A percentile compares a stretch with the other conserved stretches of the same genome.
Conservation (phyloP, 140 eudicot species). For the Cichorium intybus region DNA sequence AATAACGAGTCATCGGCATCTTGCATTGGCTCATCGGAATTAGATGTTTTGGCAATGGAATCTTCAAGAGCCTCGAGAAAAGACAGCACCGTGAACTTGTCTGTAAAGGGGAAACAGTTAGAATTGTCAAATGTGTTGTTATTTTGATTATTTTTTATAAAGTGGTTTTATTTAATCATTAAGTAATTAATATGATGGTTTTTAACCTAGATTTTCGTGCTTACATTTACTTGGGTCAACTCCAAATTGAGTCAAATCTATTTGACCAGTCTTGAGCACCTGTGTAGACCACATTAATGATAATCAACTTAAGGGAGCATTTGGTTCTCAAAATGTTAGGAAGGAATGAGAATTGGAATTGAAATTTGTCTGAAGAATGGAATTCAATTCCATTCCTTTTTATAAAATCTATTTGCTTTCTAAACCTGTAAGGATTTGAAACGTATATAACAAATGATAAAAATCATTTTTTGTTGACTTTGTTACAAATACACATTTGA, state of each 20-base stretch:
- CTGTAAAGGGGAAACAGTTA: slow-evolving; percentile 47
- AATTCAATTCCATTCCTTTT: too few species aligned
- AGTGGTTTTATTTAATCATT: too few species aligned
- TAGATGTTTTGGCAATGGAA: slow-evolving; percentile 50
- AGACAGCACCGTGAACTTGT: slow-evolving; percentile 81
- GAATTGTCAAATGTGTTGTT: not conserved
- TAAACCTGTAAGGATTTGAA: too few species aligned
- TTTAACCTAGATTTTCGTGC: slow-evolving; percentile 8
- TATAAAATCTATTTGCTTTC: too few species aligned
- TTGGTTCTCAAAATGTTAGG: too few species aligned
- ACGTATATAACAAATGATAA: too few species aligned
- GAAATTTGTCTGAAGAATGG: too few species aligned
- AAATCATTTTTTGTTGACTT: too few species aligned
- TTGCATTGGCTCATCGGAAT: slow-evolving; percentile 37
- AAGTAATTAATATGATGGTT: not conserved
- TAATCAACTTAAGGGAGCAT: not conserved
- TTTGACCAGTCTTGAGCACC: slow-evolving; percentile 92
- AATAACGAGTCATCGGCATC: slow-evolving; percentile 25
- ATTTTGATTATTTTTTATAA: not conserved
- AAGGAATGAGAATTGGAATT: too few species aligned
- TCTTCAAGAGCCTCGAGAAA: slow-evolving; percentile 99
- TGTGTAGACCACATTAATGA: slow-evolving; percentile 22
- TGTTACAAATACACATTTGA: too few species aligned
- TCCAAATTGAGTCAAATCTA: slow-evolving; percentile 87
- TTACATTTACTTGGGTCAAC: slow-evolving; percentile 95